Base-by-base conservation (phyloP, 495 filamentous ascomycete genomes). In the Tricharina praecox region DNA sequence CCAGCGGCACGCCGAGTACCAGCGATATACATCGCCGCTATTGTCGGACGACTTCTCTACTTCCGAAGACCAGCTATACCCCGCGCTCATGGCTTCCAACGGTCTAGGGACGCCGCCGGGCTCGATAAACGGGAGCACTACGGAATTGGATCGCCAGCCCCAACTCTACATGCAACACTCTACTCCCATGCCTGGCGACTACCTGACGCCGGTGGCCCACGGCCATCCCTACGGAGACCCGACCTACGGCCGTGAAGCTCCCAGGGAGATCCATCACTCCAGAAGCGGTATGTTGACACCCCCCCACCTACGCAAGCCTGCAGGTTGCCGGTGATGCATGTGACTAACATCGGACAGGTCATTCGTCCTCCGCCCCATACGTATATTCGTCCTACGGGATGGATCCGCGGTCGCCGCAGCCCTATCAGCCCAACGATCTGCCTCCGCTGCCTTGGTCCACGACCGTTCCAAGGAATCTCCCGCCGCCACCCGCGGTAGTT, bases 91-190 rank as follows among this genome's bases (percentile, higher is more conserved):
- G 41, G 13, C 41, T 34, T 33, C 28, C 2, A 33, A 8, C 9
- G 43, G 43, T 23, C 28, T 46, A 8, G 43, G 23, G n/a, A 46
- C 43, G 13, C 28, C 43, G 19, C 28, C 43, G 21, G 43, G 43
- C 43, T 33, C 43, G 8, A 20, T 23, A 5, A 15, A 23, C 8
- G 18, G 26, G 9, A 33, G 18, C 23, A 33, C 10, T 21, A 35
- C n/a, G 13, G 26, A 46, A n/a, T 20, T 34, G 16, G 43, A 46
- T 21, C 43, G 30, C 23, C 11, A 46, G 35, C 8, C 43, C 10
- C 26, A 20, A 13, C 23, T 13, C 23, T 44, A 24, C 15, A 16
- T 19, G 18, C 24, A 44, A 3, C 24, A 18, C 10, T 11, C 41
- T 13, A 21, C 13, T 19, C 8, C 41, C 15, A 9, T 44, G 8